phyloP scores from a whole-genome alignment of 345 rosid species.

The Eucalyptus sp. region DNA sequence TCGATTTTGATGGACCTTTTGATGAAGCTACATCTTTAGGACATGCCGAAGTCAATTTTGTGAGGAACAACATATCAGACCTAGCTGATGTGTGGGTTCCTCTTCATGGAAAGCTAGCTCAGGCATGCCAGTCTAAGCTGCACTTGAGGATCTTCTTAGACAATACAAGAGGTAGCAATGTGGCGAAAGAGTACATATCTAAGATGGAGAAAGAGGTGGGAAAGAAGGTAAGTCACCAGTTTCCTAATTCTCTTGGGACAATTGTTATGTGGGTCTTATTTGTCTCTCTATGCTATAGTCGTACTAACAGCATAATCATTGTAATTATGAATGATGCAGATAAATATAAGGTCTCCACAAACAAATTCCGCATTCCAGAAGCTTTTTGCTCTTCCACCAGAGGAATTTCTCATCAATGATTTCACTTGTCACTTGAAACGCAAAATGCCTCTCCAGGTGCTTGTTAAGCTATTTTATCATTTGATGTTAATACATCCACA shows the following conservation, averaged over 20 bases:
- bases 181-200: conserved; percentile 68
- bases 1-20: conserved; percentile 91
- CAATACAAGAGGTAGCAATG: conserved; percentile 78
- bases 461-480: background rate
- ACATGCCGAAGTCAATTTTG: conserved; percentile 75
- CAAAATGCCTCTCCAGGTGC: conserved; percentile 92
- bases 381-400: conserved; percentile 88
- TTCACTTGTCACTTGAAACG: conserved; percentile 95
- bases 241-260: background rate
- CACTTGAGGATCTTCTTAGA: conserved; percentile 82
- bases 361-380: conserved; percentile 96
- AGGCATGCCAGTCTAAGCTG: conserved; percentile 92
- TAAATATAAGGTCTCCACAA: conserved; percentile 90
- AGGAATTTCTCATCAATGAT: conserved; percentile 95
- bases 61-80: conserved; percentile 73
- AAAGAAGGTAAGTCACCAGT: conserved; percentile 47
- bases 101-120: conserved; percentile 80
- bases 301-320: background rate
- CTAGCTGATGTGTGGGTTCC: conserved; percentile 90
- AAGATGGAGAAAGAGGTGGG: conserved; percentile 99
- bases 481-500: background rate
- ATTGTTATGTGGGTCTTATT: background rate
- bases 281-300: background rate
- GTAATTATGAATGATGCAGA: conserved; percentile 28
- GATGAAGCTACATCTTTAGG: conserved; percentile 84